Evolutionary conservation across 2,329 filamentous ascomycete genomes (phyloP), one percentile per base, ranked within the genome.

Genomic region (Trichoderma breve): DNA sequence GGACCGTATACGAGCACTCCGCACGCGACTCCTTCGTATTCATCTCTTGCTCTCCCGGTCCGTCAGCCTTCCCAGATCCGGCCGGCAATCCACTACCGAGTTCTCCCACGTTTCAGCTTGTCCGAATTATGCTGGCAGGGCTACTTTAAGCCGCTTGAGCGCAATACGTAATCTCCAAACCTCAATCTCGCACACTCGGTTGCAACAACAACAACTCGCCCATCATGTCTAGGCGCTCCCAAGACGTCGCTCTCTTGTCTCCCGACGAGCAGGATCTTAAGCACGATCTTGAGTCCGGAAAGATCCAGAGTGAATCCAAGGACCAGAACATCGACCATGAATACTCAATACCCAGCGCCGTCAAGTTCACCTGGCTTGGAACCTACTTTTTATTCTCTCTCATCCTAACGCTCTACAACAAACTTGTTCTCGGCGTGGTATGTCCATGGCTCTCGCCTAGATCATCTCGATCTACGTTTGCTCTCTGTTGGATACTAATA

Each of bases 321-420:
- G 76, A 76, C 67, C 76, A 80, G 26, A 83, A 83, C 73, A 76
- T 83, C 71, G 82, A 83, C 36, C 82, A 82, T 73, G 84, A 85
- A 78, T 85, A 85, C 77, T 81, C 81, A 7, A 82, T 84, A 53
- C 79, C 83, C 61, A 82, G 80, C 72, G 80, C 81, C 39, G 81
- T 83, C 78, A 86, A 86, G 78, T 85, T 86, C 74, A 80, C 83
- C 67, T 86, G 84, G 83, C 78, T 87, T 34, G 84, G 83, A 32
- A 82, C 84, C 71, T 88, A 88, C 77, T 88, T 88, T 76, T 81
- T 85, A 76, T 83, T 84, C 75, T 84, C 82, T 21, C 76, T 84
- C 26, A 75, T 81, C 71, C 79, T 89, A 70, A 89, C 87, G 8
- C 81, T 89, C 26, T 89, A 88, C 78, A 89, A 89, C 81, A 89